Evolutionary conservation across 2,329 filamentous ascomycete species (phyloP).

Genomic region (Aureobasidium sp.): DNA sequence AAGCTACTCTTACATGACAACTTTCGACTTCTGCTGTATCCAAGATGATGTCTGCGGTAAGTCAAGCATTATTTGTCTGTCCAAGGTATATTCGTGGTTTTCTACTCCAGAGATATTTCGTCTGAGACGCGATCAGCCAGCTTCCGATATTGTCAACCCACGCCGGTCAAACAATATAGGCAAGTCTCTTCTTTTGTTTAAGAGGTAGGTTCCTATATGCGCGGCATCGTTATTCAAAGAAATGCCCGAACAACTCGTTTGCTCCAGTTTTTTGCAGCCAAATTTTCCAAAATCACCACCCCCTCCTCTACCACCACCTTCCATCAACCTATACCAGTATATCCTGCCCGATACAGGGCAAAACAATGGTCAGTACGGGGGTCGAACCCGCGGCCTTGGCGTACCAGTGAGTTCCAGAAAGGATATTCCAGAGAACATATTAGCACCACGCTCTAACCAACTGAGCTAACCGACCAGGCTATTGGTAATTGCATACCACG

Average conservation of each 20-base stretch:
- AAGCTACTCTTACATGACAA: not conserved
- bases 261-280: not conserved
- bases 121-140: not conserved
- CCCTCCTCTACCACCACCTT: not conserved
- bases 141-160: not conserved
- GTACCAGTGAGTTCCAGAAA: no score
- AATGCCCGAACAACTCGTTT: no score
- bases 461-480: slow-evolving; percentile 7
- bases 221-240: not conserved
- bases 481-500: not conserved
- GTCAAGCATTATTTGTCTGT: not conserved
- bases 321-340: not conserved
- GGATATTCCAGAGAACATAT: no score
- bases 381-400: slow-evolving; percentile 11
- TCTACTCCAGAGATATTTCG: not conserved
- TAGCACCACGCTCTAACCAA: slow-evolving; percentile 14
- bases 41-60: not conserved
- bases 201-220: not conserved
- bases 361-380: slow-evolving; percentile 5
- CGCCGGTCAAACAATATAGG: not conserved
- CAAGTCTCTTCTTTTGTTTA: not conserved
- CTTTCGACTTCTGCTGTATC: not conserved
- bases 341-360: not conserved
- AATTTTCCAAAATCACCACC: not conserved
- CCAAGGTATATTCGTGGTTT: not conserved